Percentiles rank a stretch among this genome's conserved stretches.
phyloP scores from a whole-genome alignment of 495 filamentous ascomycete genomes.

The Daldinia decipiens region DNA sequence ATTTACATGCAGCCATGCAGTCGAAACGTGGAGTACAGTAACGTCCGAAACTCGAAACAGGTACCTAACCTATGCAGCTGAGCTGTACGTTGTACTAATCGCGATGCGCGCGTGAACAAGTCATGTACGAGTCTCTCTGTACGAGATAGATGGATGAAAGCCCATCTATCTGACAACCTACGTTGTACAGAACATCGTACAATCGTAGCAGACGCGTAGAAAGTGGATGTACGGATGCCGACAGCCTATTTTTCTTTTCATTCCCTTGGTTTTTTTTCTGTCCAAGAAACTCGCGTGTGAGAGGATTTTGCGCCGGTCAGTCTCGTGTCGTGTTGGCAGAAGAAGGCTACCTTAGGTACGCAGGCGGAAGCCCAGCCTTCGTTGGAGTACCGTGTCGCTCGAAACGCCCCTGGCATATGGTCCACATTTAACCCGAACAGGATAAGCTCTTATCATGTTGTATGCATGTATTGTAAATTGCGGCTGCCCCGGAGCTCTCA shows the following conservation, averaged over 20 bases:
- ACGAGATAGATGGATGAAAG: neutral
- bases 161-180: no score
- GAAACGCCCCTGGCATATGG: constrained; percentile 23
- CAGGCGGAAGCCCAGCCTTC: neutral
- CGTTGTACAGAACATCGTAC: neutral
- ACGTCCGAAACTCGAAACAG: neutral
- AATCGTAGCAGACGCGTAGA: neutral
- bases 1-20: neutral
- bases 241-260: neutral
- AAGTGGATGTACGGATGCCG: neutral
- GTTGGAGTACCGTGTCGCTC: constrained; percentile 19
- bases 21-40: constrained; percentile 2
- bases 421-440: constrained; percentile 30
- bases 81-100: constrained; percentile 5
- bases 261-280: neutral
- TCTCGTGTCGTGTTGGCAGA: constrained; percentile 31
- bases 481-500: constrained; percentile 37
- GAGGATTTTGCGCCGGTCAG: constrained; percentile 25
- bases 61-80: neutral
- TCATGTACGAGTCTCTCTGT: neutral
- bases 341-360: no score
- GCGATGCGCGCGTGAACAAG: constrained; percentile 6
- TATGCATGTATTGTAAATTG: constrained; percentile 42
- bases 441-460: constrained; percentile 38
- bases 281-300: neutral